Conservation (phyloP, 495 filamentous ascomycete genomes). For the Copromyces sp. region DNA sequence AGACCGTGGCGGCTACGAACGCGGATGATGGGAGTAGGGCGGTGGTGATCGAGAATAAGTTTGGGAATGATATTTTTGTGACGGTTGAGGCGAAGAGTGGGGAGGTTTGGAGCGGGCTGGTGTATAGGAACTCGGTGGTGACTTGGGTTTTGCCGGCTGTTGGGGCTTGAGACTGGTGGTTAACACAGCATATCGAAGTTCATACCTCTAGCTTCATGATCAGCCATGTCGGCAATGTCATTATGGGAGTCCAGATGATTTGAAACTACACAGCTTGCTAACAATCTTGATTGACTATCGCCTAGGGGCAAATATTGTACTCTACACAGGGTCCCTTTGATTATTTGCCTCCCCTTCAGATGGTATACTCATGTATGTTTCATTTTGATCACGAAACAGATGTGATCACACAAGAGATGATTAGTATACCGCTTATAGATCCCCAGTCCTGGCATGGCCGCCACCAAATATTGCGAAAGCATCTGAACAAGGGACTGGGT, state of each 20-base stretch:
- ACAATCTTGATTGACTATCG: background rate
- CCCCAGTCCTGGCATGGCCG: background rate
- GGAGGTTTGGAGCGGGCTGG: constrained; percentile 42
- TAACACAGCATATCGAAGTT: background rate
- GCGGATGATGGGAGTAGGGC: constrained; percentile 38
- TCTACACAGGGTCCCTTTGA: background rate
- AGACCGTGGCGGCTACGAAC: constrained; percentile 41
- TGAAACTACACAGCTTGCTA: background rate
- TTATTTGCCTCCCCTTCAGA: no score
- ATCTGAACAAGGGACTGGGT: background rate
- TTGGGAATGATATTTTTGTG: constrained; percentile 39
- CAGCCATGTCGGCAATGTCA: background rate
- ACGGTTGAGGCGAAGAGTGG: constrained; percentile 32
- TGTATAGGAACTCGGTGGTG: constrained; percentile 36
- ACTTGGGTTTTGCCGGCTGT: constrained; percentile 41
- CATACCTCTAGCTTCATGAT: no score
- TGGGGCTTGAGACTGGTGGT: background rate
- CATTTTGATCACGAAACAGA: no score
- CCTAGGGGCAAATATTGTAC: background rate
- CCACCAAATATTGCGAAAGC: background rate
- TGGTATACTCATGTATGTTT: no score
- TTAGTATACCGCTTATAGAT: background rate
- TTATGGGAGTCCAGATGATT: background rate
- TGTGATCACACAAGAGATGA: no score
- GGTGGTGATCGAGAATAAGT: constrained; percentile 45